Evolutionary conservation across 495 filamentous ascomycete species (phyloP).

Genomic region (Letharia columbiana): DNA sequence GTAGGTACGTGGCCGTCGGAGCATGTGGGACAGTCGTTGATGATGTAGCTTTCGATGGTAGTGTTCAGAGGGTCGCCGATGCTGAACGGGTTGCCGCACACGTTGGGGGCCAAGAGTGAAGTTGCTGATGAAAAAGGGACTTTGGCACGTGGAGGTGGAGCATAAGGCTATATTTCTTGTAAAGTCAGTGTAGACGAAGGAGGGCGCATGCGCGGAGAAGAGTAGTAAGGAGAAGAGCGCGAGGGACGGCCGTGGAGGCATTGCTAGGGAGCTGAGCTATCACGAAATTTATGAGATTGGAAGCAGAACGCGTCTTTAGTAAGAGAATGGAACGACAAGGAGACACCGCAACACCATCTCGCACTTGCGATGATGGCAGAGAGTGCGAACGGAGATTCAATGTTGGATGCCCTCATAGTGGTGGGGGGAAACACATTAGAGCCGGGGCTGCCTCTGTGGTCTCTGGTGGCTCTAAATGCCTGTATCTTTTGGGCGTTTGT

Average conservation of each 20-base stretch:
- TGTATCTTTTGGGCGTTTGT: neutral
- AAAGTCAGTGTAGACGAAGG: neutral
- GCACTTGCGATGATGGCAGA: neutral
- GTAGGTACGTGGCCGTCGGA: neutral
- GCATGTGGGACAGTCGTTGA: neutral
- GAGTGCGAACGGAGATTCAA: neutral
- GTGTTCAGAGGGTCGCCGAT: neutral
- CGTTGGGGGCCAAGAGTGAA: neutral
- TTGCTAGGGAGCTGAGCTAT: neutral
- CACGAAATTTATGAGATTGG: neutral
- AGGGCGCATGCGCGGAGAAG: neutral
- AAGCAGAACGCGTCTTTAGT: neutral
- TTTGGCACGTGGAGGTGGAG: neutral
- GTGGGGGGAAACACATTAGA: neutral
- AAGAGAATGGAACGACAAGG: neutral
- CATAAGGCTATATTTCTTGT: neutral
- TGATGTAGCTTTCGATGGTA: neutral
- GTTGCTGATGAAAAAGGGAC: neutral
- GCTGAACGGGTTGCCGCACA: neutral
- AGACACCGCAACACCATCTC: neutral
- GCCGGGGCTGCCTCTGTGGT: neutral
- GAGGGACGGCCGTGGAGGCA: neutral
- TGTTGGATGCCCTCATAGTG: neutral
- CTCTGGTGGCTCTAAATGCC: neutral
- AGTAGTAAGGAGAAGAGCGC: neutral